A percentile compares a stretch with the other conserved stretches of the same genome.
These are phyloP conservation scores for Adiantum capillusveneris DNA, from an alignment of 75 land plant species.

Conservation along the genomic window DNA sequence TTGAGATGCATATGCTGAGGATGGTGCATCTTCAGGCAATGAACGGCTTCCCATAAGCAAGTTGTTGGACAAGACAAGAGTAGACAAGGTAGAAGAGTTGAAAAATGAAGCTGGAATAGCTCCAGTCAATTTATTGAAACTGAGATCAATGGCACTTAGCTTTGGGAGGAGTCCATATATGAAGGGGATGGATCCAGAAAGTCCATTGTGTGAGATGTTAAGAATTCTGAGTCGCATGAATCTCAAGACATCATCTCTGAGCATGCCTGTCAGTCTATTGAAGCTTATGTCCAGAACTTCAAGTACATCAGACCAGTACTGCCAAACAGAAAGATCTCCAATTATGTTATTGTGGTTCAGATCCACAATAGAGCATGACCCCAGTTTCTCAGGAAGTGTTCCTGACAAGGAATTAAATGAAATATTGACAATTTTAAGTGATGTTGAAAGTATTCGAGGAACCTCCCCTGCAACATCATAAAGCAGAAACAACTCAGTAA, in stretches of 20 bases:
- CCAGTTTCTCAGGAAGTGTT: slow-evolving; percentile 56
- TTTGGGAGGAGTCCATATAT: slow-evolving; percentile 40
- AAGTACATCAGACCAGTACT: slow-evolving; percentile 60
- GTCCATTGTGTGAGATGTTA: slow-evolving; percentile 56
- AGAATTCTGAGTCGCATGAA: slow-evolving; percentile 53
- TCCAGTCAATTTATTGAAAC: slow-evolving; percentile 62
- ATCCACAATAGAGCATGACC: slow-evolving; percentile 66
- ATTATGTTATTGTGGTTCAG: slow-evolving; percentile 64
- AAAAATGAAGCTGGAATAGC: slow-evolving; percentile 43
- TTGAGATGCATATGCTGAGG: slow-evolving; percentile 1
- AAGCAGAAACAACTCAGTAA: too few relatives aligned
- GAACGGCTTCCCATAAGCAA: slow-evolving; percentile 42
- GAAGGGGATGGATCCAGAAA: slow-evolving; percentile 49
- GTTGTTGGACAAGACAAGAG: slow-evolving; percentile 56
- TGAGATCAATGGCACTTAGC: slow-evolving; percentile 62
- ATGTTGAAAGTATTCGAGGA: slow-evolving; percentile 47
- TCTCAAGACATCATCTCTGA: slow-evolving; percentile 17
- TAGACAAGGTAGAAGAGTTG: slow-evolving; percentile 45
- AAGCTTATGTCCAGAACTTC: slow-evolving; percentile 75
- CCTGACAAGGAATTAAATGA: slow-evolving; percentile 78
- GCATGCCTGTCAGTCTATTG: slow-evolving; percentile 56
- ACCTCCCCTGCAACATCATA: slow-evolving; percentile 45
- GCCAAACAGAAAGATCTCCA: slow-evolving; percentile 54
- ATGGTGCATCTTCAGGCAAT: slow-evolving; percentile 13
- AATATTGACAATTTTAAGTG: slow-evolving; percentile 55